Base-by-base conservation (phyloP, 1,284 basidiomycete genomes). In the Ustilago curta region DNA sequence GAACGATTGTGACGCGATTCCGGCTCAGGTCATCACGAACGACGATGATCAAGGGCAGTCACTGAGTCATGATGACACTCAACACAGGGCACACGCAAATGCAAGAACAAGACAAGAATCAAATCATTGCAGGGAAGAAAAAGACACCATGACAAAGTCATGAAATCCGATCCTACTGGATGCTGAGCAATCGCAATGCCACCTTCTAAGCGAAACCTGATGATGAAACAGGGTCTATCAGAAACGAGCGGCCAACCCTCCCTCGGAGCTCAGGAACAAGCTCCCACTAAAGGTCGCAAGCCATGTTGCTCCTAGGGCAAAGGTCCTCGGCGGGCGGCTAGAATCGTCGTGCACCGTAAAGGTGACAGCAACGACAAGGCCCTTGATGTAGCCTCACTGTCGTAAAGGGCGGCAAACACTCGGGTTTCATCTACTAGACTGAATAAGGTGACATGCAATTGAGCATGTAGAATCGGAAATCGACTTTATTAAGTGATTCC, bases 401-500 rank as follows among this genome's bases (percentile, higher is more conserved):
- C 79, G 71, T 77, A 64, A 81, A 78, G 77, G 79, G 75, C 77
- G 76, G 70, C 76, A 74, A 79, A 65, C 79, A 56, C 74, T 70
- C 79, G 77, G 77, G 58, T 70, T 81, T 81, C 79, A 81, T 81
- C 79, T 65, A 77, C 79, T 81, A 77, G 79, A 76, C 60, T 81
- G 79, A 81, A 77, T 77, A 77, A 73, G 78, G 79, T 81, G 79
- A 77, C 79, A 79, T 79, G 77, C 77, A 75, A 77, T 81, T 77
- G 77, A 77, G 79, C 77, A 79, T 78, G 77, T 76, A 78, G 78
- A 74, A 81, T 79, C 77, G 79, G 79, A 77, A 64, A 81, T 81
- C 79, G 70, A 81, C 79, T 81, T 78, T 81, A 81, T 81, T 81
- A 81, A 81, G 79, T 81, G 79, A 81, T 81, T 81, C 79, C 77